Percentiles rank a stretch among this genome's conserved stretches.
Evolutionary conservation across 2,329 filamentous ascomycete genomes (phyloP).

Genomic region (Lecanicillium sp.): DNA sequence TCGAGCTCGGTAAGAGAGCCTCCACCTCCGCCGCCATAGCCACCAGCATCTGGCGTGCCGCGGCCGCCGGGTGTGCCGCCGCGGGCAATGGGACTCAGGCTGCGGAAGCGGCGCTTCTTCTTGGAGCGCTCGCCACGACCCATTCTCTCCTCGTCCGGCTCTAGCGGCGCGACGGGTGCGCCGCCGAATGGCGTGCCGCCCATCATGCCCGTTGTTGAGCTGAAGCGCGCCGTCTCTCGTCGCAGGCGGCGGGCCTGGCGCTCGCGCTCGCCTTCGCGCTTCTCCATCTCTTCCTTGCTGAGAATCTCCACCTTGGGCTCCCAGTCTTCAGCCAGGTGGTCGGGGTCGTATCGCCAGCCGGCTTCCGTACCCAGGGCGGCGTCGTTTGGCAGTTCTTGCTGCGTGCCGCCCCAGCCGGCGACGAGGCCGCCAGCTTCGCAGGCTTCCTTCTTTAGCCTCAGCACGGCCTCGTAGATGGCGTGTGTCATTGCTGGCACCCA

Average conservation of each 20-base stretch:
- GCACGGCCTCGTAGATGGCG: conserved; percentile 90
- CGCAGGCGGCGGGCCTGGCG: conserved; percentile 79
- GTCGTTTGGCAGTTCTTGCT: conserved; percentile 75
- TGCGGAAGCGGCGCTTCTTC: conserved; percentile 89
- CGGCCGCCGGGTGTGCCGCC: conserved; percentile 56
- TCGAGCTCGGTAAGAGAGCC: conserved; percentile 68
- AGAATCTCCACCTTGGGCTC: conserved; percentile 74
- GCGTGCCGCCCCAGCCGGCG: conserved; percentile 54
- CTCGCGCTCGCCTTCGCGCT: conserved; percentile 89
- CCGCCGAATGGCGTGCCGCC: conserved; percentile 55
- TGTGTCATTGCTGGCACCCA: conserved; percentile 94
- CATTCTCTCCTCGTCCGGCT: conserved; percentile 71
- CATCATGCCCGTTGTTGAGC: conserved; percentile 73
- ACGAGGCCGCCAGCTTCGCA: conserved; percentile 87
- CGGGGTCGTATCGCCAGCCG: conserved; percentile 92
- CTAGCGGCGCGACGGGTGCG: conserved; percentile 14
- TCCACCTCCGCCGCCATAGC: conserved; percentile 64
- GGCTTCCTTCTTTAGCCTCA: conserved; percentile 91
- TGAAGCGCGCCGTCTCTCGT: conserved; percentile 87
- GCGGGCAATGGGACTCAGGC: conserved; percentile 71
- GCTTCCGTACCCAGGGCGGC: conserved; percentile 74
- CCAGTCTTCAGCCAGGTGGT: conserved; percentile 79
- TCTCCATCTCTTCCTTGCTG: conserved; percentile 95
- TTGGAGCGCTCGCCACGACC: conserved; percentile 88
- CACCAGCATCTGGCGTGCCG: conserved; percentile 74